Evolutionary conservation across 345 rosid species (phyloP), one percentile per base, ranked within the genome.

Genomic region (Cardiospermum halicacabum): DNA sequence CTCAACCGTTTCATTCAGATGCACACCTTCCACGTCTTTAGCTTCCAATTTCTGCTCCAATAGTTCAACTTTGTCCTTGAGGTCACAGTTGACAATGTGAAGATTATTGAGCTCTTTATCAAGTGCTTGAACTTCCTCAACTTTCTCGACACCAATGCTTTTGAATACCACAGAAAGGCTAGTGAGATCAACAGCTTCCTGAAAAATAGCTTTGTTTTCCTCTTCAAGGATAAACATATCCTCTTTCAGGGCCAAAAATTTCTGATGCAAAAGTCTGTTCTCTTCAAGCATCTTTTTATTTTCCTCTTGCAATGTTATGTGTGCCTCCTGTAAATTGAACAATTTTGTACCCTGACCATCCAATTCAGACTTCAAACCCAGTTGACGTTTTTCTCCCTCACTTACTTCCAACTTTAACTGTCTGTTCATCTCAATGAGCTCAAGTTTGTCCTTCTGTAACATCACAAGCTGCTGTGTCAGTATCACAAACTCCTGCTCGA

Each of bases 371-470:
- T 78, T 75, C 39, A 88, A 49, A 61, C 65, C 67, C 62, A 70
- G 65, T 75, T 77, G 77, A 58, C 28, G 75, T 64, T 76, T 75
- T 64, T 78, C 78, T 60, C 74, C 80, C 34, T 69, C 55, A 18
- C 69, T 73, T 72, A 82, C 66, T 53, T 81, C 87, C 72, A 78
- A 70, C 69, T 72, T 80, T 72, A 93, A 77, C 75, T 77, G 77
- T 63, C 64, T 65, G 75, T 84, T 88, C 79, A 75, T 76, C 75
- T 84, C 87, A 37, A 71, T 57, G 53, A 90, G 94, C 74, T 86
- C 87, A 13, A 54, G 65, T 68, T 65, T 82, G 42, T 80, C 85
- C 56, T 75, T 80, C 61, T 80, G 69, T 71, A 85, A 74, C 78
- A 78, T 53, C 34, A 45, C 68, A 56, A 62, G 66, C 48, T 68